Base-by-base conservation (phyloP, 75 land plant species). In the Cryptomeria japonica region DNA sequence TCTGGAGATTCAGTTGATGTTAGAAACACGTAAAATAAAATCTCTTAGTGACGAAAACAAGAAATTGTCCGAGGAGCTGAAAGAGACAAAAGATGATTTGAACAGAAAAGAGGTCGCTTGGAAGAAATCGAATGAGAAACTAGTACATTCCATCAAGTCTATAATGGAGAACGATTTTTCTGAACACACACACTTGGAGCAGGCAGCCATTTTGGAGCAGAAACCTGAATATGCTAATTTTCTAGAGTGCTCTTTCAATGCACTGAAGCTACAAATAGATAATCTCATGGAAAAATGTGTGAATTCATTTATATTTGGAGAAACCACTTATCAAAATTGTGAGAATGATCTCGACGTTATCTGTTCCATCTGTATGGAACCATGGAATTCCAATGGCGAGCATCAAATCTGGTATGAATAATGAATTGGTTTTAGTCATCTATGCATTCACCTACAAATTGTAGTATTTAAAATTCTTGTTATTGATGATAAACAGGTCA, bases 331-430 rank as follows among this genome's bases (percentile, higher is more conserved):
- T 37, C 84, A 83, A 83, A 12, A 83, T 47, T 32, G 31, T 44
- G 51, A 83, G 18, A 47, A 42, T n/a, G 46, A 42, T 47, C 34
- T 7, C 10, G 18, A 28, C 32, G 32, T 7, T 31, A 73, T 31
- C 16, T 89, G 90, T 42, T 87, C 76, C 79, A 89, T 89, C 36
- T 89, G 90, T 61, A 89, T 89, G 90, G 90, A 89, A 55, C 88
- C 90, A 6, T 89, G 90, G 90, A 86, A 87, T 46, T 68, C 87
- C 83, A 89, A 64, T 11, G 87, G 90, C 36, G 85, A 55, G 32
- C 90, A 89, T 80, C 90, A 87, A 85, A 79, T 89, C 88, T 89
- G 90, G 90, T 89, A 80, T 0, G 76, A 3, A 73, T 31, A 32
- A 3, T 32, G 36, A 32, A 73, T 19, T 12, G 14, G 25, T 73